phyloP scores from a whole-genome alignment of 768 basidiomycete species.

The Panaeolus cyanescens region DNA sequence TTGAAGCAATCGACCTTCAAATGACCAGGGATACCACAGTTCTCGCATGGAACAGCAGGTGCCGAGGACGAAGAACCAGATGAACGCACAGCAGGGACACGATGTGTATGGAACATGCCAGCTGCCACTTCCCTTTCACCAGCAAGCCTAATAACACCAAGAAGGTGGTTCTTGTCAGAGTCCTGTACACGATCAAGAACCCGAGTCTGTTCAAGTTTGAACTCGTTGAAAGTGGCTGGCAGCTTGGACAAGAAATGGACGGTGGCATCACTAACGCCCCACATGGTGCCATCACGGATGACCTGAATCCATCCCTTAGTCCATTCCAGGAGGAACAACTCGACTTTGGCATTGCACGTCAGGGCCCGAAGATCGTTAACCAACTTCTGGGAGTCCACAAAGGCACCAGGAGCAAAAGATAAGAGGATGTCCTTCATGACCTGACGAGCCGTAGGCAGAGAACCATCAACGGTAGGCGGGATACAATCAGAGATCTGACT shows the following conservation, averaged over 20 bases:
- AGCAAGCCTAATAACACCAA: too few species aligned
- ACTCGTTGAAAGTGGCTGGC: background rate
- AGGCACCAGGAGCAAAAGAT: background rate
- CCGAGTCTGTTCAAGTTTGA: background rate
- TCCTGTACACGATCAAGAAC: background rate
- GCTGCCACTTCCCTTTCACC: too few species aligned
- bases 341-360: background rate
- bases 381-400: background rate
- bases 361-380: background rate
- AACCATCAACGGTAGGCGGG: background rate
- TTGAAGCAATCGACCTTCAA: slow-evolving; percentile 9
- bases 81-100: too few species aligned
- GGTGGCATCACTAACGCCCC: background rate
- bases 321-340: background rate
- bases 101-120: too few species aligned
- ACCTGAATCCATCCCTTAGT: background rate
- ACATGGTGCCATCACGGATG: background rate
- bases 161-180: too few species aligned
- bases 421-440: background rate
- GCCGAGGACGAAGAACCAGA: background rate
- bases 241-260: background rate
- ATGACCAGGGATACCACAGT: slow-evolving; percentile 7
- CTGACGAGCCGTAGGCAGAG: background rate
- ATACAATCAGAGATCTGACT: background rate
- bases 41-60: background rate